Evolutionary conservation across 1,284 basidiomycete species (phyloP), one percentile per base, ranked within the genome.

Genomic region (Papiliotrema laurentii): DNA sequence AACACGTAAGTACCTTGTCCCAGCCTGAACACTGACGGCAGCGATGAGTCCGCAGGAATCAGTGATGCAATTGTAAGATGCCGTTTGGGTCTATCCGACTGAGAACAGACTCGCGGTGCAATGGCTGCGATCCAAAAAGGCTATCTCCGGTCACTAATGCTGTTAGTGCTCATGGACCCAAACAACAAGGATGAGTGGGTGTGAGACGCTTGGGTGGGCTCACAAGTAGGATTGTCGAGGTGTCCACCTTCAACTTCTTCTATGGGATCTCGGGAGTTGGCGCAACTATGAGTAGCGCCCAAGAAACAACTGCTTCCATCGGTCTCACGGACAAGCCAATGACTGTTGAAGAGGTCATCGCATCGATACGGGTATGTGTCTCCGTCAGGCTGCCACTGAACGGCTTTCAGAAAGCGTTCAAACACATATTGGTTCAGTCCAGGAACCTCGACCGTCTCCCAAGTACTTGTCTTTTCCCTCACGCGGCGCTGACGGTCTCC

Each of bases 231-330:
- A 31, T 61, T 13, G 21, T 64, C 16, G 62, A 64, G 40, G 51
- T 61, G 0, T 61, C 60, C 43, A 60, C 57, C 0, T 56, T 67
- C 47, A 59, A 59, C 39, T 64, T 66, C 42, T 43, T 28, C 26
- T 64, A 66, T 45, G 26, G 47, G 11, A 35, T 13, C 5, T 18
- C 3, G 14, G 43, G 43, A 7, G 22, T 5, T 4, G 40, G 13
- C n/a, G n/a, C n/a, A 1, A 24, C 41, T 2, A 16, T 30, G 9
- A 22, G 10, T 10, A 45, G 27, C 26, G 18, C 40, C 30, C 9
- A 44, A 2, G 39, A 37, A 24, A 47, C 39, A 16, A 27, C 45
- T 22, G 21, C 27, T 3, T 31, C 49, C 42, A 36, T 22, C 25
- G 30, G 7, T 28, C 9, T 28, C 14, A 10, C 31, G 10, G 24